Conservation (phyloP, 768 basidiomycete species). For the Lactifluus piperatus region DNA sequence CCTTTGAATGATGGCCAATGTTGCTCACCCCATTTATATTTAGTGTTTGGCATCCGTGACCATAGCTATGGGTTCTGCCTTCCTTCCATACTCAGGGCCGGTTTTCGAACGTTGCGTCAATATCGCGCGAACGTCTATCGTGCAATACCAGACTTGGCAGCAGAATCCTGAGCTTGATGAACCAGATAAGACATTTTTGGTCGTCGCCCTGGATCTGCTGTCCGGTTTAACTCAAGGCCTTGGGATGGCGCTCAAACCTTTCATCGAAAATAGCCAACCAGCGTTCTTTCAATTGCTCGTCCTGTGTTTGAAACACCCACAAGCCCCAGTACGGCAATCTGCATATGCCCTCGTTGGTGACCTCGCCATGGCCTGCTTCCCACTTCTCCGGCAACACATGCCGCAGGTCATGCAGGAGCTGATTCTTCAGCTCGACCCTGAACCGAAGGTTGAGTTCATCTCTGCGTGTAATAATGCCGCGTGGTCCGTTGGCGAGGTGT, state of each 20-base stretch:
- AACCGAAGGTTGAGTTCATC: conserved; percentile 89
- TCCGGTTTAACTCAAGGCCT: conserved; percentile 95
- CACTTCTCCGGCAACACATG: conserved; percentile 75
- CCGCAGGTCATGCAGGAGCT: conserved; percentile 86
- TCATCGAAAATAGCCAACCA: conserved; percentile 64
- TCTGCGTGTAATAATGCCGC: conserved; percentile 99
- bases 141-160: conserved; percentile 82
- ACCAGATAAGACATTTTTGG: conserved; percentile 94
- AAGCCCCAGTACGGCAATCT: conserved; percentile 91
- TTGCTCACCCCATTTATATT: neutral
- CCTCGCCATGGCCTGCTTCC: conserved; percentile 93
- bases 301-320: conserved; percentile 89
- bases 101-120: conserved; percentile 88
- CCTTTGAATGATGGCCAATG: neutral
- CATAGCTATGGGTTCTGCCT: conserved; percentile 87
- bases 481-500: conserved; percentile 99
- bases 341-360: conserved; percentile 98
- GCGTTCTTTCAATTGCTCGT: conserved; percentile 75
- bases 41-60: conserved; percentile 97
- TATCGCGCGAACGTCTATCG: conserved; percentile 74
- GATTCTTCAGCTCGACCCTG: conserved; percentile 81
- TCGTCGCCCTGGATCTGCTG: conserved; percentile 94
- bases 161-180: conserved; percentile 88
- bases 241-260: conserved; percentile 62
- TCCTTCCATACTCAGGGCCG: conserved; percentile 80